Evolutionary conservation across 164 flowering plant species (phyloP).

Genomic region (Vitis amurensis): DNA sequence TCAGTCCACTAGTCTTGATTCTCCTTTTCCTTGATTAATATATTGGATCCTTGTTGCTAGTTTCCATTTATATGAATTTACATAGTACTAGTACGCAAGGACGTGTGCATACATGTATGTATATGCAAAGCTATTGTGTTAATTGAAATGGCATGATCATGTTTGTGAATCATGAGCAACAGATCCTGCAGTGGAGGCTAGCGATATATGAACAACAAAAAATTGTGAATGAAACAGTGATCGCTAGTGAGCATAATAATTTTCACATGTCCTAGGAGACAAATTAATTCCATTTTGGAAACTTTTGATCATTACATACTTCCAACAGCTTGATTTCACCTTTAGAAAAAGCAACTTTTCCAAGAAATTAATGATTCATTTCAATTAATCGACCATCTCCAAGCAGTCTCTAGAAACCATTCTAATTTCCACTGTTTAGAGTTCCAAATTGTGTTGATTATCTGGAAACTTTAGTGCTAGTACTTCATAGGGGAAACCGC

Average conservation of each 20-base stretch:
- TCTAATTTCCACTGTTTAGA: no score
- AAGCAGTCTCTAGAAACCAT: no score
- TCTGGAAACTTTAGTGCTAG: no score
- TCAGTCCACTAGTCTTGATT: no score
- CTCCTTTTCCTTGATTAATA: no score
- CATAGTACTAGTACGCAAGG: no score
- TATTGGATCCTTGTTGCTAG: no score
- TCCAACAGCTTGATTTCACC: slow-evolving; percentile 19
- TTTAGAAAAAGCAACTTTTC: slow-evolving; percentile 7
- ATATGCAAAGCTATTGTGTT: not conserved
- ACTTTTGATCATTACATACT: slow-evolving; percentile 11
- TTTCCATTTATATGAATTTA: no score
- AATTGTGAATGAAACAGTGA: slow-evolving; percentile 20
- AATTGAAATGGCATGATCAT: not conserved
- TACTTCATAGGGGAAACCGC: no score
- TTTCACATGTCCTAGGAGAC: not conserved
- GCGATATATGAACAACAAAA: not conserved
- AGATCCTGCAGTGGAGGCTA: slow-evolving; percentile 6
- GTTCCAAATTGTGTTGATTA: no score
- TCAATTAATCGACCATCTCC: no score
- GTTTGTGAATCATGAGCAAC: slow-evolving; percentile 2
- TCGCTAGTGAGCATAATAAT: slow-evolving; percentile 5
- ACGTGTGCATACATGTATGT: not conserved
- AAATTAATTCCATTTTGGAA: slow-evolving; percentile 5
- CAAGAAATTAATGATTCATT: not conserved